phyloP scores from a whole-genome alignment of 192 early-diverging fungal genomes.

The Coemansia erecta region DNA sequence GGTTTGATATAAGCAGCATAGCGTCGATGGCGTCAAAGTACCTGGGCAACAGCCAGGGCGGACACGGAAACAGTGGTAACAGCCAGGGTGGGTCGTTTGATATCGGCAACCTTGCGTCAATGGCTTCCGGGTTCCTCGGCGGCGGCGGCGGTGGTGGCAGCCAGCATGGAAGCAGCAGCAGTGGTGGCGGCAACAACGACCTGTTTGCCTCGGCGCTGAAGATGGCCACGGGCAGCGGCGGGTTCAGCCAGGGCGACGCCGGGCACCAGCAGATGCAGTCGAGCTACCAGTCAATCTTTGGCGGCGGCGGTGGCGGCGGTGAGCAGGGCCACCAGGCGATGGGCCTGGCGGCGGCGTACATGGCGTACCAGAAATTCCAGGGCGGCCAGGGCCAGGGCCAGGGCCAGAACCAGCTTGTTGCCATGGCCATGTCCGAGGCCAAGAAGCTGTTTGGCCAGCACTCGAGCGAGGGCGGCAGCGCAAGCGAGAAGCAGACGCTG shows the following conservation, averaged over 20 bases:
- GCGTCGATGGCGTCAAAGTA: constrained; percentile 27
- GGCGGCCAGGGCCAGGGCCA: constrained; percentile 15
- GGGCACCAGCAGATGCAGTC: constrained; percentile 25
- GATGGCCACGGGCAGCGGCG: constrained; percentile 30
- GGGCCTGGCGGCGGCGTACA: constrained; percentile 46
- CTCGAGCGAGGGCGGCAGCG: constrained; percentile 28
- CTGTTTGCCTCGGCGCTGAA: constrained; percentile 29
- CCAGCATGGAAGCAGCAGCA: constrained; percentile 3
- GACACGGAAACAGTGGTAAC: neutral
- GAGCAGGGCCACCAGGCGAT: constrained; percentile 34
- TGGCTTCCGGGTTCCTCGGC: constrained; percentile 33
- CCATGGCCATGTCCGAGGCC: constrained; percentile 45
- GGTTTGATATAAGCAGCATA: constrained; percentile 27
- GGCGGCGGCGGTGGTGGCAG: neutral
- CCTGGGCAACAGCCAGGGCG: constrained; percentile 10
- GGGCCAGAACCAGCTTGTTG: constrained; percentile 39
- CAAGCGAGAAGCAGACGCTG: constrained; percentile 42
- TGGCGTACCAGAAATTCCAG: constrained; percentile 45
- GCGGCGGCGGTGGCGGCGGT: constrained; percentile 6
- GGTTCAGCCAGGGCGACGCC: constrained; percentile 42
- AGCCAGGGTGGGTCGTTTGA: constrained; percentile 21
- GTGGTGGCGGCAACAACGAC: constrained; percentile 14
- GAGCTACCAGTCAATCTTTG: constrained; percentile 22
- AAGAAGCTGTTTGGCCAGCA: constrained; percentile 45
- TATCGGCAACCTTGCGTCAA: constrained; percentile 15